Base-by-base conservation (phyloP, 441 rosid genomes). In the Populus trichocarpa region DNA sequence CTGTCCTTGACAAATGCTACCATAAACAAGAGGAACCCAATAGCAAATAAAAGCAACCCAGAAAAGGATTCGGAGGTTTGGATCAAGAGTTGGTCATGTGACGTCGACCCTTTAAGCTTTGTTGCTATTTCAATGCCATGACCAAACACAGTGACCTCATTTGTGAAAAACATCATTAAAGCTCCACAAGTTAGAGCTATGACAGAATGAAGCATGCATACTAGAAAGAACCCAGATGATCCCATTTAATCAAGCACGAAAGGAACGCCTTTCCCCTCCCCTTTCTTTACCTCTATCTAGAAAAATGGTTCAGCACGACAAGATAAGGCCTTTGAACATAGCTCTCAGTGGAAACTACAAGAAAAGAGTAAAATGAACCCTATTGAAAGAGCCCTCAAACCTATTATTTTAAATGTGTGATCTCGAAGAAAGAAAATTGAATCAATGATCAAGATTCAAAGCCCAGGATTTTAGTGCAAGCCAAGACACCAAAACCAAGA, bases 31-130 rank as follows among this genome's bases (percentile, higher is more conserved):
- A 94, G 79, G 68, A 85, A 83, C 18, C 98, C 97, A 6, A 91
- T 82, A 2, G 87, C 85, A 72, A 91, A 89, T 32, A 94, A 83
- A 59, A 92, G 96, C 96, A 94, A 77, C 77, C 98, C 98, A 0
- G 98, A 92, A 81, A 94, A 92, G 2, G 98, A 92, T 8, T 89
- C 88, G 8, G 96, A 91, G 73, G 90, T 94, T 87, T 86, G 92
- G 79, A 94, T 92, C 84, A 91, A 88, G 68, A 91, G 89, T 75
- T 91, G 94, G 70, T 91, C 97, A 40, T 89, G 95, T 16, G 92
- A 91, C 1, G 96, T 94, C 66, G 97, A 94, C 3, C 98, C 97
- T 71, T 84, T 86, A 65, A 90, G 90, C 84, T 89, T 94, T 70
- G 83, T 83, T 13, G 95, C 94, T 67, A 90, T 85, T 67, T 88